A percentile compares a stretch with the other conserved stretches of the same genome.
These are phyloP conservation scores for Waitea zeae DNA, from an alignment of 1,284 basidiomycete species.

Conservation along the genomic window DNA sequence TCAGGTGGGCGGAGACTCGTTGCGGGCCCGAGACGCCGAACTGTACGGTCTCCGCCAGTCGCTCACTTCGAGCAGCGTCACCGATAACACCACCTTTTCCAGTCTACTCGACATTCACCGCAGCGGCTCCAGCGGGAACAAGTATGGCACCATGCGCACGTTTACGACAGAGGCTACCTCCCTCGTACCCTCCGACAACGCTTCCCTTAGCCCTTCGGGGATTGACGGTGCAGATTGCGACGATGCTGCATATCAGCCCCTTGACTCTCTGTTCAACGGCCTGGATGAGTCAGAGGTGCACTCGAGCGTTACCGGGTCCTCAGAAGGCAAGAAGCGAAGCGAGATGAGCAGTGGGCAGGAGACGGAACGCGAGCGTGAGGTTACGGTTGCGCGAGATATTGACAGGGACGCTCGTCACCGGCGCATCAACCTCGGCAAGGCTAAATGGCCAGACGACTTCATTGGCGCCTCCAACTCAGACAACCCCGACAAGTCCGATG, in stretches of 20 bases:
- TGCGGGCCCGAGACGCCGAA: conserved; percentile 20
- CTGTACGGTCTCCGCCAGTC: conserved; percentile 14
- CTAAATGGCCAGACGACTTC: conserved; percentile 73
- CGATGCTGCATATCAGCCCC: too few species aligned
- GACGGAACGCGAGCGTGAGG: conserved; percentile 14
- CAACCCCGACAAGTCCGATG: conserved; percentile 19
- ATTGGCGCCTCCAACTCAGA: conserved; percentile 23
- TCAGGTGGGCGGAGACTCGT: conserved; percentile 23
- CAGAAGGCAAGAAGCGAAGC: conserved; percentile 12
- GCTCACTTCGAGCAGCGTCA: conserved; percentile 26
- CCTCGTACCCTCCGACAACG: conserved; percentile 27
- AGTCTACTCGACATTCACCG: conserved; percentile 40
- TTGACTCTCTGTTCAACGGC: too few species aligned
- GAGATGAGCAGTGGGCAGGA: conserved; percentile 7
- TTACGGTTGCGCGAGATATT: too few species aligned
- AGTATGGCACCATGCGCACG: conserved; percentile 64
- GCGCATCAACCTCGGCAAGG: conserved; percentile 46
- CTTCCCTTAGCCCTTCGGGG: conserved; percentile 45
- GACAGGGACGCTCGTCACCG: too few species aligned
- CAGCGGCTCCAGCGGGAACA: conserved; percentile 25
- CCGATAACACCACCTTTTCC: conserved; percentile 40
- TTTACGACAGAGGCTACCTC: conserved; percentile 63
- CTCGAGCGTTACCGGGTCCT: conserved; percentile 17
- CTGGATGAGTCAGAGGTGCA: conserved; percentile 51
- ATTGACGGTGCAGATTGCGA: too few species aligned